Percentiles rank a stretch among this genome's conserved stretches.
phyloP scores from a whole-genome alignment of 2,329 filamentous ascomycete genomes.

The Pestalotiopsis sp. region DNA sequence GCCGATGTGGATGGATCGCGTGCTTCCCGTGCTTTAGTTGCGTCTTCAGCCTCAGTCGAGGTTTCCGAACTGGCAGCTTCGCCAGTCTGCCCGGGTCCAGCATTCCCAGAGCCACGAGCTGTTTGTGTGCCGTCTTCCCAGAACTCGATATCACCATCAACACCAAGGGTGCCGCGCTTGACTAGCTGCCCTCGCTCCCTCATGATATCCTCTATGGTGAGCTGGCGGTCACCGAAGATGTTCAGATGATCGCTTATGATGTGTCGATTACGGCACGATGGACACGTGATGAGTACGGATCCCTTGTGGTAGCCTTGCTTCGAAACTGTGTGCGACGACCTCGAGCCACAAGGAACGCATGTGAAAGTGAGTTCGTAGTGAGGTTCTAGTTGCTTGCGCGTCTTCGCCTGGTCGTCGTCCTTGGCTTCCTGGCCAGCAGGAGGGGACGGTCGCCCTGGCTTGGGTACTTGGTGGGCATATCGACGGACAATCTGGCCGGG shows the following conservation, averaged over 20 bases:
- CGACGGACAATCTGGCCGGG: slow-evolving; percentile 20
- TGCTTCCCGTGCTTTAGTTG: background rate
- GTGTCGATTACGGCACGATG: slow-evolving; percentile 81
- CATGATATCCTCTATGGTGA: slow-evolving; percentile 78
- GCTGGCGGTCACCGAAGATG: slow-evolving; percentile 70
- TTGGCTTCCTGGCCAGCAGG: slow-evolving; percentile 17
- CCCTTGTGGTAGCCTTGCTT: slow-evolving; percentile 96
- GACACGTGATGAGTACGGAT: slow-evolving; percentile 86
- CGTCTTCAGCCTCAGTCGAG: background rate
- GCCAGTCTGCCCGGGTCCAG: background rate
- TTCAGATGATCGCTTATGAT: slow-evolving; percentile 86
- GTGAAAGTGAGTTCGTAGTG: slow-evolving; percentile 91
- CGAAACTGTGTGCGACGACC: slow-evolving; percentile 82
- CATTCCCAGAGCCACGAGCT: slow-evolving; percentile 2
- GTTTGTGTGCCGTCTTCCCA: slow-evolving; percentile 72
- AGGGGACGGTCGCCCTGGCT: slow-evolving; percentile 17
- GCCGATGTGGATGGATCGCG: background rate
- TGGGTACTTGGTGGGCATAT: slow-evolving; percentile 30
- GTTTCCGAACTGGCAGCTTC: background rate
- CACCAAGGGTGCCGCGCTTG: slow-evolving; percentile 68
- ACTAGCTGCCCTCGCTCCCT: slow-evolving; percentile 72
- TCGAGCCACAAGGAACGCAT: slow-evolving; percentile 78
- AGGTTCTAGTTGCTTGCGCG: slow-evolving; percentile 47
- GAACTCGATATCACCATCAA: slow-evolving; percentile 87
- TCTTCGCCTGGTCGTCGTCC: background rate